phyloP scores from a whole-genome alignment of 2,329 filamentous ascomycete species.

The Pezicula carpinea region DNA sequence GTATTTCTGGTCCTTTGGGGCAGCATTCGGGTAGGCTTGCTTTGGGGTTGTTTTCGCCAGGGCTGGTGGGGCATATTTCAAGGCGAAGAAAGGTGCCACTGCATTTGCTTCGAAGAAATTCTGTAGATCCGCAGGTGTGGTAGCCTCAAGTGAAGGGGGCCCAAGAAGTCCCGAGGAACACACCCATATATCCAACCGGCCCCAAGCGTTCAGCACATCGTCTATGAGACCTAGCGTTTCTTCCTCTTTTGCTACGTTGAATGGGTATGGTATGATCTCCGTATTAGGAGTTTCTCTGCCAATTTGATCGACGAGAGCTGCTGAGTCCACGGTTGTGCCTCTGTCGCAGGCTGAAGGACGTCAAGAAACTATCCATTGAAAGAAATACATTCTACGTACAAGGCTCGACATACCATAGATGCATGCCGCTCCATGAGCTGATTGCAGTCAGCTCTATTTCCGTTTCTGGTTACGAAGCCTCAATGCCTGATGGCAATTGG shows the following conservation, averaged over 20 bases:
- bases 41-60: slow-evolving; percentile 55
- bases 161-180: slow-evolving; percentile 53
- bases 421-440: slow-evolving; percentile 59
- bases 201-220: slow-evolving; percentile 57
- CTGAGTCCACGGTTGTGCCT: slow-evolving; percentile 35
- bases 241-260: slow-evolving; percentile 53
- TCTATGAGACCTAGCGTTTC: slow-evolving; percentile 57
- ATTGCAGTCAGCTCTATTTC: slow-evolving; percentile 11
- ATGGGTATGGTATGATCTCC: slow-evolving; percentile 57
- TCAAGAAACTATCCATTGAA: slow-evolving; percentile 9
- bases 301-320: slow-evolving; percentile 36
- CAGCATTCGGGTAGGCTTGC: slow-evolving; percentile 55
- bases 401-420: slow-evolving; percentile 44
- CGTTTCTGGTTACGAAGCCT: too few species aligned
- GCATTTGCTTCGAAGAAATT: slow-evolving; percentile 56
- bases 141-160: slow-evolving; percentile 50
- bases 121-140: slow-evolving; percentile 50
- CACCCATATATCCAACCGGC: slow-evolving; percentile 56
- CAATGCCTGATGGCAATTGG: background rate
- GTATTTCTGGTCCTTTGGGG: slow-evolving; percentile 55
- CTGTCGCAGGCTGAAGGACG: slow-evolving; percentile 42
- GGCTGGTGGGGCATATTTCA: slow-evolving; percentile 60
- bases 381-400: background rate
- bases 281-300: slow-evolving; percentile 46
- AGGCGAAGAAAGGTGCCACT: slow-evolving; percentile 58